Evolutionary conservation across 352 stramenopile species (phyloP).

Genomic region (Phytophthora tubulina): DNA sequence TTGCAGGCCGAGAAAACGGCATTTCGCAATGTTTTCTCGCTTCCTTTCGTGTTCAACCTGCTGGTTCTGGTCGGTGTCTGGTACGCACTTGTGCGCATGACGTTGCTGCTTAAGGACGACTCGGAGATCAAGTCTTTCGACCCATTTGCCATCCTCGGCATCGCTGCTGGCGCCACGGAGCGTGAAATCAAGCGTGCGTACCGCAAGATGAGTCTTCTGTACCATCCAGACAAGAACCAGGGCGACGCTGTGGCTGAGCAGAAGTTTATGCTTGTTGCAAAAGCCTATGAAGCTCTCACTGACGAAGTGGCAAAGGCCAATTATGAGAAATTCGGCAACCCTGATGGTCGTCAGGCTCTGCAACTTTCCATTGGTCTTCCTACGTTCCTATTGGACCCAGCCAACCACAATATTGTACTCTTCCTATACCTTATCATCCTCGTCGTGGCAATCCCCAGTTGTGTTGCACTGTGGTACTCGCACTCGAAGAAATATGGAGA

Average conservation of each 20-base stretch:
- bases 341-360: constrained; percentile 98
- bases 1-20: constrained; percentile 88
- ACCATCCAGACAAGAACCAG: constrained; percentile 97
- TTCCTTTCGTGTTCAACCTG: constrained; percentile 80
- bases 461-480: constrained; percentile 95
- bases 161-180: constrained; percentile 91
- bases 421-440: constrained; percentile 99
- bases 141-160: constrained; percentile 97
- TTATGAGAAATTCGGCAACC: constrained; percentile 99
- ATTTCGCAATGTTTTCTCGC: constrained; percentile 85
- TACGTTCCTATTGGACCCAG: constrained; percentile 96
- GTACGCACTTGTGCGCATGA: constrained; percentile 92
- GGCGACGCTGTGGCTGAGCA: constrained; percentile 97
- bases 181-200: constrained; percentile 97
- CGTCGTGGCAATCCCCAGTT: constrained; percentile 97
- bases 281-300: constrained; percentile 96
- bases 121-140: constrained; percentile 99
- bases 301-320: constrained; percentile 97
- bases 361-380: constrained; percentile 97
- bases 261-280: constrained; percentile 99
- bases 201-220: constrained; percentile 93
- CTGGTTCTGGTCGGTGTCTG: constrained; percentile 76
- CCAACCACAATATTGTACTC: constrained; percentile 98
- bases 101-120: constrained; percentile 93
- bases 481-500: constrained; percentile 99